Base-by-base conservation (phyloP, 2,329 filamentous ascomycete genomes). In the Chaetomium globosum region DNA sequence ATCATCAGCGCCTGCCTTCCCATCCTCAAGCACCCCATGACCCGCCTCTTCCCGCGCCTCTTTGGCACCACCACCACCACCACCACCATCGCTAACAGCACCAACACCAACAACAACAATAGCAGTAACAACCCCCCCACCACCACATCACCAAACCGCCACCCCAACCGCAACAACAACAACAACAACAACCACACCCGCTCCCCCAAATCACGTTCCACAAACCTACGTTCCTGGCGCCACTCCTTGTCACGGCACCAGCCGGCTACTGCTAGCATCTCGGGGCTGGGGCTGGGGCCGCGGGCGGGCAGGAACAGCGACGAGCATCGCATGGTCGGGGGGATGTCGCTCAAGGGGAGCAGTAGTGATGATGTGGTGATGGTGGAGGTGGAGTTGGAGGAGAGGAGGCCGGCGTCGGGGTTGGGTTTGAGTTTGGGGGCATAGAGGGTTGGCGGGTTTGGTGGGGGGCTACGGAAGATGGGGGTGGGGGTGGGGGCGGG, bases 1-100 rank as follows among this genome's bases (percentile, higher is more conserved):
- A 69, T 71, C 49, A 68, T 71, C 65, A 69, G 69, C 62, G 69
- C 68, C 59, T 69, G 69, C 36, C 68, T 71, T 12, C 69, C 69
- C 56, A 63, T 70, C 30, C 55, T 58, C 55, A 58, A 48, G 39
- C 55, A 58, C 10, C 55, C 31, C 4, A 36, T 51, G 21, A 26
- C n/a, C 46, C 48, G 9, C 48, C 48, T 51, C 48, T 51, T 51
- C 48, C 48, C 48, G 3, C 54, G 54, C 33, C 54, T 43, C 33
- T 57, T 57, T 13, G 54, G n/a, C 19, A 26, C 39, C 49, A 43
- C 39, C 16, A 43, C 5, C 16, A 43, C 39, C 39, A 19, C 39
- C 16, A 39, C 31, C 10, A 33, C 31, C 31, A 8, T 6, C 31
- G 31, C 9, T 10, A 12, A 43, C 39, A 43, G 6, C 16, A 39